A percentile compares a stretch with the other conserved stretches of the same genome.
Evolutionary conservation across 495 filamentous ascomycete species (phyloP).

Genomic region (Tricharina praecox): DNA sequence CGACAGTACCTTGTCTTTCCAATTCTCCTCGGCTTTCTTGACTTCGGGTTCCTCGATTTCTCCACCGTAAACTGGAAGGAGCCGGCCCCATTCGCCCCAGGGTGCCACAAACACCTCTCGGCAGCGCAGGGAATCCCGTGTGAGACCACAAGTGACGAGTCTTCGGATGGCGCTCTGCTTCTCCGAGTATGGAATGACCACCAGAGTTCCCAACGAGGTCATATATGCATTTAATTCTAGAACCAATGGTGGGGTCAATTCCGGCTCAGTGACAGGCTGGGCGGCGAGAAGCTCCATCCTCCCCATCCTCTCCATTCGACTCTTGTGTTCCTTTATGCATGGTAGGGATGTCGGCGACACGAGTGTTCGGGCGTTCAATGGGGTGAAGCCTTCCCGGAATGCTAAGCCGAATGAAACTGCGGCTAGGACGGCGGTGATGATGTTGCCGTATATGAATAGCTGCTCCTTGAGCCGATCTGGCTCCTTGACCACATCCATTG

Average conservation of each 20-base stretch:
- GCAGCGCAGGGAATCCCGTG: background rate
- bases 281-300: conserved; percentile 11
- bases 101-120: conserved; percentile 27
- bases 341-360: conserved; percentile 19
- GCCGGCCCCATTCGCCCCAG: conserved; percentile 25
- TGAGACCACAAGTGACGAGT: conserved; percentile 2
- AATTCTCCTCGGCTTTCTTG: conserved; percentile 12
- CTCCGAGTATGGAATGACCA: conserved; percentile 20
- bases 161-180: conserved; percentile 19
- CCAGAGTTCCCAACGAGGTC: conserved; percentile 19
- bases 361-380: conserved; percentile 23
- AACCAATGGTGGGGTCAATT: conserved; percentile 17
- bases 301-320: background rate
- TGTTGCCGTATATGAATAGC: conserved; percentile 9
- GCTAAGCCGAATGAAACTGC: conserved; percentile 19
- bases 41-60: conserved; percentile 1
- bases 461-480: background rate
- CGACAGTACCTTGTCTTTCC: conserved; percentile 16
- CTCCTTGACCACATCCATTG: conserved; percentile 10
- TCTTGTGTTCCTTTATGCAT: background rate
- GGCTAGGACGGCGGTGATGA: conserved; percentile 17
- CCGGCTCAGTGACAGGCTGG: conserved; percentile 12
- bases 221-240: conserved; percentile 21
- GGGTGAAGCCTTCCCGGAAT: conserved; percentile 17
- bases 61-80: conserved; percentile 3